Base-by-base conservation (phyloP, 805 yeast genomes). In the Ogataea degrootiae region DNA sequence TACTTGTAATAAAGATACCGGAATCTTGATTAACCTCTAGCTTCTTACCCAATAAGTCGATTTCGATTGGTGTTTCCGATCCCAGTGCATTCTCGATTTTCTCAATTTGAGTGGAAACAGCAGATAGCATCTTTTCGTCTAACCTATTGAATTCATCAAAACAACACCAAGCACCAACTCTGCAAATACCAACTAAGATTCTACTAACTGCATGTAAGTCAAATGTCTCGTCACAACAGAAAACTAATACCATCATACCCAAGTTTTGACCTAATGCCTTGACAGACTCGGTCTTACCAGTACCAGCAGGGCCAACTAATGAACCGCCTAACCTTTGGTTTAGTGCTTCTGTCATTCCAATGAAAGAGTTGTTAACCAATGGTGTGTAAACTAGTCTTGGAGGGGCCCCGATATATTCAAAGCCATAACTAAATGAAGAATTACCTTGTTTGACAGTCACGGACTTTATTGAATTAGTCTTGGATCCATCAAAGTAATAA, bases 251-350 rank as follows among this genome's bases (percentile, higher is more conserved):
- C 77, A 81, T 78, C 48, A 80, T 75, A 7, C 98, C 98, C 7
- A 92, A 67, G 36, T 79, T 80, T 38, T 80, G 80, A 1, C 94
- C 97, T 31, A 91, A 69, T 0, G 96, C 87, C 61, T 92, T 92
- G 23, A 92, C 75, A 0, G 96, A 76, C 61, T 92, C 98, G 0
- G 98, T 92, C 61, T 92, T 92, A 54, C 98, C 98, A 0, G 98
- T 92, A 38, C 98, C 98, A 2, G 98, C 97, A 1, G 98, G 97
- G 0, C 98, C 98, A 64, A 85, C 82, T 0, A 96, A 85, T 1
- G 96, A 85, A 0, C 96, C 96, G n/a, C 98, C 98, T 8, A 81
- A 69, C 34, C 75, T 76, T 55, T 83, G 88, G 34, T 79, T 75
- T 16, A 90, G 62, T 0, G 97, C 91, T 50, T 83, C 85, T 0